Base-by-base conservation (phyloP, 139 green algal genomes). In the Parachlorella kessleri region DNA sequence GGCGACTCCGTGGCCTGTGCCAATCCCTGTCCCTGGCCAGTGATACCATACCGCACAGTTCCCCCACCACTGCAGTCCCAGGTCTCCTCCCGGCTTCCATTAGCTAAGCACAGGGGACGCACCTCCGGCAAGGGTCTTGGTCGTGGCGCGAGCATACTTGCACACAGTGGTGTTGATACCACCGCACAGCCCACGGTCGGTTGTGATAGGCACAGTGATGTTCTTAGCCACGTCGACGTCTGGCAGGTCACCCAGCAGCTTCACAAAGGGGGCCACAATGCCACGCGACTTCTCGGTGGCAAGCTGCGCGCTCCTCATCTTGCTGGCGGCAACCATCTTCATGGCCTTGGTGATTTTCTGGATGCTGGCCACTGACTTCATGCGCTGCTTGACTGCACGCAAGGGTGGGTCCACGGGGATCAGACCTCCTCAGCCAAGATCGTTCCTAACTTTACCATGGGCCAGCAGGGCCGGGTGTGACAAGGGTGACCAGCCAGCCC, bases 301-400 rank as follows among this genome's bases (percentile, higher is more conserved):
- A 24, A 55, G 72, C 87, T 98, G 93, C 10, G 96, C 97, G 33
- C 88, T 90, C 35, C 93, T 86, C 93, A 99, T 97, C 86, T 99
- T 99, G 32, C 94, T 97, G 24, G 97, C 97, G n/a, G 97, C 97
- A 83, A 99, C 97, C 94, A 99, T 98, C 93, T 99, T 99, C 97
- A 99, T 99, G 81, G 97, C 97, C 79, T 95, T 97, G 9, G 97
- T 99, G 88, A 99, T 99, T 86, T 99, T 99, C 73, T 96, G 88
- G 39, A 99, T 99, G 88, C 98, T 99, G 75, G 91, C 92, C 59
- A 99, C 97, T 23, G 94, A 97, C 73, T 94, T 91, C 92, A 99
- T 99, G 26, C 96, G 89, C 87, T 95, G 91, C 86, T 98, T 97
- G 36, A 99, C 97, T 96, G 92, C 82, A 59, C 32, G 32, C 1